Evolutionary conservation across 2,329 filamentous ascomycete genomes (phyloP).

Genomic region (Aspergillus sp.): DNA sequence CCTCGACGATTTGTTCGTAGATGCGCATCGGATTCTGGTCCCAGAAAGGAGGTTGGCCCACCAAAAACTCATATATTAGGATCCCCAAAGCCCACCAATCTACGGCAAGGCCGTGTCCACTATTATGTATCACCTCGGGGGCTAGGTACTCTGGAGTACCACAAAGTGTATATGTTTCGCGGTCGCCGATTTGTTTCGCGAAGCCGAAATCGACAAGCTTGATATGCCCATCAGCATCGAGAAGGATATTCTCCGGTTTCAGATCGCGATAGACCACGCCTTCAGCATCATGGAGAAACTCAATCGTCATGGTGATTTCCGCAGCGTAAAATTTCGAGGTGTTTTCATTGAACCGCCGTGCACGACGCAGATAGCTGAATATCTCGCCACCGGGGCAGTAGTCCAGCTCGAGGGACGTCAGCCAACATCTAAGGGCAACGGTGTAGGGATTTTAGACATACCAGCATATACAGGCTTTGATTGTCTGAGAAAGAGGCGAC

Average conservation of each 20-base stretch:
- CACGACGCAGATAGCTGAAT: constrained; percentile 63
- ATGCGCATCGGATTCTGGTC: constrained; percentile 69
- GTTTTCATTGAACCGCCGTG: constrained; percentile 61
- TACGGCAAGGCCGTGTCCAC: constrained; percentile 63
- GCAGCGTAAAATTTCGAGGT: constrained; percentile 67
- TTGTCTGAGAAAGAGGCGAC: constrained; percentile 64
- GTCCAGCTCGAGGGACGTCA: constrained; percentile 51
- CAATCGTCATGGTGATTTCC: constrained; percentile 65
- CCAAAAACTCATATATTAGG: constrained; percentile 66
- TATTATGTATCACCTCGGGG: constrained; percentile 67
- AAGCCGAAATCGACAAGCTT: constrained; percentile 69
- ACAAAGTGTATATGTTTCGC: constrained; percentile 65
- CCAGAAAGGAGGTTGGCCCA: constrained; percentile 68
- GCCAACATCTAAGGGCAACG: constrained; percentile 4
- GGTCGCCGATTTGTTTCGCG: constrained; percentile 60
- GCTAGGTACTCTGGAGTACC: constrained; percentile 68
- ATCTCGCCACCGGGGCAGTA: constrained; percentile 69
- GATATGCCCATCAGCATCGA: constrained; percentile 64
- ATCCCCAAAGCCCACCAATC: constrained; percentile 71
- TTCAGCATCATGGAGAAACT: constrained; percentile 63
- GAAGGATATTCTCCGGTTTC: constrained; percentile 67
- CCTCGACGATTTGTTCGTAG: constrained; percentile 67
- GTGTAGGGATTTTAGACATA: constrained; percentile 25
- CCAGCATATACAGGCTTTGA: constrained; percentile 57
- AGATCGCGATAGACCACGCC: constrained; percentile 67